phyloP scores from a whole-genome alignment of 495 filamentous ascomycete genomes.

The Venustampulla echinocandica region DNA sequence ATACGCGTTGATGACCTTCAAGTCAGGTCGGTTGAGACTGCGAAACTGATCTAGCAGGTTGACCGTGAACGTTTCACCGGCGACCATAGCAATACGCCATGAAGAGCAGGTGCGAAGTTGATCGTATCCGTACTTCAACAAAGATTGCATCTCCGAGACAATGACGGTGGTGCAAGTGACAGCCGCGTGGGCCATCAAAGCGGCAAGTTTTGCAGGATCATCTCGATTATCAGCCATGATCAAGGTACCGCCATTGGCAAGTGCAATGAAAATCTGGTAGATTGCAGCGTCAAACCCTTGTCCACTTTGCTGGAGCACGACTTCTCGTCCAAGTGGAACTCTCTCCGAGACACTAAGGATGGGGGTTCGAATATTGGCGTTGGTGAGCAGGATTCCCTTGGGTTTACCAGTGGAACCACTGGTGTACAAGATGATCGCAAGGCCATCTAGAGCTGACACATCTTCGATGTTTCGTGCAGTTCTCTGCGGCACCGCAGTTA shows the following conservation, averaged over 20 bases:
- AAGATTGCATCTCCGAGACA: slow-evolving; percentile 9
- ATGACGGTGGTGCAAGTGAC: slow-evolving; percentile 10
- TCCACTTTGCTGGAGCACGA: slow-evolving; percentile 2
- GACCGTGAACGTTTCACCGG: neutral
- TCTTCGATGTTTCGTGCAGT: neutral
- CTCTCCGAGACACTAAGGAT: neutral
- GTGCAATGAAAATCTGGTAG: neutral
- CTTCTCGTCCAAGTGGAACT: slow-evolving; percentile 18
- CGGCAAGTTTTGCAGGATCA: neutral
- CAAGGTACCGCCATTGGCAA: slow-evolving; percentile 1
- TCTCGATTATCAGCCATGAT: neutral
- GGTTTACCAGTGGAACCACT: slow-evolving; percentile 89
- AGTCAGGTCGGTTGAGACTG: neutral
- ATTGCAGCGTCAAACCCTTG: slow-evolving; percentile 1
- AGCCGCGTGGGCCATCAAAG: neutral
- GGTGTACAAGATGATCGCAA: slow-evolving; percentile 78
- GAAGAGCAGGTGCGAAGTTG: neutral
- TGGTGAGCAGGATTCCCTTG: slow-evolving; percentile 83
- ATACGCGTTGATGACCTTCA: slow-evolving; percentile 18
- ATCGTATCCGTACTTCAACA: neutral
- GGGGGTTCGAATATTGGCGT: slow-evolving; percentile 44
- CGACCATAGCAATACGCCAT: neutral
- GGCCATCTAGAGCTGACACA: neutral
- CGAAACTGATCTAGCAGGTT: neutral
- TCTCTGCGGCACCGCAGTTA: too few relatives aligned